Conservation (phyloP, 1,284 basidiomycete genomes). For the Fomes fomentarius region DNA sequence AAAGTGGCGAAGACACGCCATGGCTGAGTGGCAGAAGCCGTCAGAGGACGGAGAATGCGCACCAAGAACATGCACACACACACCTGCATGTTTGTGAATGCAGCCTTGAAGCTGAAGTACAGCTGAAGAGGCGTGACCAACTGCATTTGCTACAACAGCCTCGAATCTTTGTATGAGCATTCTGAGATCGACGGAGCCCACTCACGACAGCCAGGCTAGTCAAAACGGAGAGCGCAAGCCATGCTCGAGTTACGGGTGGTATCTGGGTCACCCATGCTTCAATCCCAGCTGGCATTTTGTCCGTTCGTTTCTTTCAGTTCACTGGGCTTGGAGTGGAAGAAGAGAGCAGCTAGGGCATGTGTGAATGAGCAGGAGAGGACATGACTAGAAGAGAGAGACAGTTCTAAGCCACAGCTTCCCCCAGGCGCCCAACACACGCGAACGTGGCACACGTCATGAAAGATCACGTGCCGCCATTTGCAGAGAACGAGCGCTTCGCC, state of each 20-base stretch:
- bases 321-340: too few species aligned
- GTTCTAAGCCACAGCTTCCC: neutral
- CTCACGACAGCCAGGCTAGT: conserved; percentile 86
- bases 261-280: conserved; percentile 88
- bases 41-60: neutral
- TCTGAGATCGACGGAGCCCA: conserved; percentile 15
- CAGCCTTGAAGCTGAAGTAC: conserved; percentile 88
- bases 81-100: conserved; percentile 83
- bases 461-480: conserved; percentile 14
- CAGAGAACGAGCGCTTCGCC: too few species aligned
- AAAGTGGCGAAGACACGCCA: conserved; percentile 93
- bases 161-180: neutral
- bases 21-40: conserved; percentile 48
- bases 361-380: neutral
- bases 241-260: conserved; percentile 85
- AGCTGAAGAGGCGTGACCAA: conserved; percentile 88
- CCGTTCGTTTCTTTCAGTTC: too few species aligned
- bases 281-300: conserved; percentile 74
- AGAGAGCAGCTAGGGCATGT: neutral
- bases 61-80: conserved; percentile 12
- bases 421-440: conserved; percentile 9
- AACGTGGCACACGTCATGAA: conserved; percentile 21
- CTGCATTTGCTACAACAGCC: conserved; percentile 78
- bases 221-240: conserved; percentile 78
- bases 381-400: neutral